phyloP scores from a whole-genome alignment of 2,329 filamentous ascomycete genomes.

The Herpotrichia juniperi region DNA sequence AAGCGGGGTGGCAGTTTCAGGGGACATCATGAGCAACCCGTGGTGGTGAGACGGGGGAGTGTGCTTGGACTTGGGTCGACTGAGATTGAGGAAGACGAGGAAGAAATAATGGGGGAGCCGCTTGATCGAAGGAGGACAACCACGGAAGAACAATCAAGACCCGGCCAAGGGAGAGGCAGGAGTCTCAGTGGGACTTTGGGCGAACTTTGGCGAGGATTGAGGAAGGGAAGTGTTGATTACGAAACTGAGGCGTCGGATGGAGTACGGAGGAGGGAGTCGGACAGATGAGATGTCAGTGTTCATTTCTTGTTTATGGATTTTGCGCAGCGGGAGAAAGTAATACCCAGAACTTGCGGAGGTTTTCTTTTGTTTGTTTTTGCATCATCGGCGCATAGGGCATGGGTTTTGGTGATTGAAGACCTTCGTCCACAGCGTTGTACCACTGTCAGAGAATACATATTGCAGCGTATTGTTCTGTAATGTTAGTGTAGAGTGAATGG shows the following conservation, averaged over 20 bases:
- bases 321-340: no score
- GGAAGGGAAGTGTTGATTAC: background rate
- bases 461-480: no score
- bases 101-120: conserved; percentile 22
- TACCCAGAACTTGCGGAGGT: no score
- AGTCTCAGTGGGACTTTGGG: conserved; percentile 39
- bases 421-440: no score
- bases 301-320: no score
- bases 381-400: no score
- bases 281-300: no score
- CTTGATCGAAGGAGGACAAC: conserved; percentile 28
- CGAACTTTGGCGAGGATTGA: conserved; percentile 34
- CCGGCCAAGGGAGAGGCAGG: conserved; percentile 15
- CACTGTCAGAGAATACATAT: no score
- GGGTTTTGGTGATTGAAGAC: no score
- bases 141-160: conserved; percentile 6
- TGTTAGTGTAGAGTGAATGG: no score
- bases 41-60: conserved; percentile 21
- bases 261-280: background rate
- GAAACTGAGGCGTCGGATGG: background rate
- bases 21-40: background rate
- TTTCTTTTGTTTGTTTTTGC: no score
- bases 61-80: conserved; percentile 25
- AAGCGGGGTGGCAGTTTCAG: conserved; percentile 58
- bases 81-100: conserved; percentile 11